These are phyloP conservation scores for Rhinocladiella mackenziei DNA, from an alignment of 2,329 filamentous ascomycete genomes.

Conservation along the genomic window DNA sequence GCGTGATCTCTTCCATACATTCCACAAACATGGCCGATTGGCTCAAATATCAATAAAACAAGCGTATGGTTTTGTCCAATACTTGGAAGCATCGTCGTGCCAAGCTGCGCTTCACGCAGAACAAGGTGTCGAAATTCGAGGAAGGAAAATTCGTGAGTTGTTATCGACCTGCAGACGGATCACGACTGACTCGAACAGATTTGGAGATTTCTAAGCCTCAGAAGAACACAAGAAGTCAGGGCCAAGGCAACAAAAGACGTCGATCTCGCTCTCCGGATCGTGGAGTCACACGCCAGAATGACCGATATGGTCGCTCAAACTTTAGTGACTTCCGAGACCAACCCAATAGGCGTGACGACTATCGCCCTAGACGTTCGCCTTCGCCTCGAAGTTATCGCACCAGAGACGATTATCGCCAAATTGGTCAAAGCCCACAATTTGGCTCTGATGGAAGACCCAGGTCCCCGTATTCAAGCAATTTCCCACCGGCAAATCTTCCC, in stretches of 20 bases:
- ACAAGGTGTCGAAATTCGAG: slow-evolving; percentile 75
- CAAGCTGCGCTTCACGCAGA: slow-evolving; percentile 69
- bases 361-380: slow-evolving; percentile 58
- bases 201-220: slow-evolving; percentile 87
- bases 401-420: slow-evolving; percentile 59
- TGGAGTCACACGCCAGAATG: slow-evolving; percentile 24
- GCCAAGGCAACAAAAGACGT: slow-evolving; percentile 43
- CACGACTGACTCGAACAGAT: slow-evolving; percentile 43
- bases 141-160: slow-evolving; percentile 68
- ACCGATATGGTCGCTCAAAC: slow-evolving; percentile 34
- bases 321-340: slow-evolving; percentile 51
- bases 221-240: slow-evolving; percentile 65
- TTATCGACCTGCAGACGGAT: not conserved
- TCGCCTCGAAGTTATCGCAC: slow-evolving; percentile 59
- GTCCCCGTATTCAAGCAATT: slow-evolving; percentile 59
- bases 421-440: slow-evolving; percentile 40
- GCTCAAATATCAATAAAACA: slow-evolving; percentile 96
- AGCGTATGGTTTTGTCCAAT: slow-evolving; percentile 95
- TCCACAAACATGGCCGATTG: slow-evolving; percentile 77
- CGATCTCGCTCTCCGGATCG: slow-evolving; percentile 41
- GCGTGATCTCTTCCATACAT: slow-evolving; percentile 86
- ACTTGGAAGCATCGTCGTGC: slow-evolving; percentile 72
- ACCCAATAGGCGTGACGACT: slow-evolving; percentile 58
- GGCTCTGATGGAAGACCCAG: slow-evolving; percentile 55
- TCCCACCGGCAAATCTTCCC: slow-evolving; percentile 66